phyloP scores from a whole-genome alignment of 148 eudicot genomes.

The Oxyria digyna region DNA sequence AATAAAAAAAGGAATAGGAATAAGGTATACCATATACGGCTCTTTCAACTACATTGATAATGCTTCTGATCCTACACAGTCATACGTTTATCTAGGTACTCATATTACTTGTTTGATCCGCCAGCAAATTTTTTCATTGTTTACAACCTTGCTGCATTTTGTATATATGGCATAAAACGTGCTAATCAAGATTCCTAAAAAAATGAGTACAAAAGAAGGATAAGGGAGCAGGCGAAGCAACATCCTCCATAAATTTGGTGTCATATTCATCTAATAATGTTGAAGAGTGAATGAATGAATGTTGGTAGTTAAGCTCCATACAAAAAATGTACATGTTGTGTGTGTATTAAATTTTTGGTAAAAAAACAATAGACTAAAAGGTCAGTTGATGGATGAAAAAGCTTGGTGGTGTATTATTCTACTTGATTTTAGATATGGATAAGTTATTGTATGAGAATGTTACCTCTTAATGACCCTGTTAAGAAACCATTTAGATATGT shows the following conservation, averaged over 20 bases:
- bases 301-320: background rate
- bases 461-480: background rate
- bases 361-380: background rate
- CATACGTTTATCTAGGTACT: slow-evolving; percentile 62
- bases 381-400: slow-evolving; percentile 1
- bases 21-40: slow-evolving; percentile 47
- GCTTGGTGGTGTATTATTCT: background rate
- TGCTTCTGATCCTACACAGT: slow-evolving; percentile 64
- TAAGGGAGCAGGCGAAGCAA: slow-evolving; percentile 58
- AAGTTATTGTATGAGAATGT: background rate
- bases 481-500: background rate
- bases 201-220: slow-evolving; percentile 72
- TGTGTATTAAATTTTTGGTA: background rate
- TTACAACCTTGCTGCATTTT: background rate
- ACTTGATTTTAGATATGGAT: background rate
- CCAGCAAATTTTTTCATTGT: background rate
- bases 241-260: slow-evolving; percentile 43
- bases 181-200: background rate
- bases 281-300: background rate
- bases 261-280: background rate
- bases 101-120: background rate
- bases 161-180: background rate
- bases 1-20: background rate
- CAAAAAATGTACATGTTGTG: background rate
- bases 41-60: slow-evolving; percentile 63